Evolutionary conservation across 2,329 filamentous ascomycete species (phyloP), one percentile per base, ranked within the genome.

Genomic region (Sporothrix euskadiensis): DNA sequence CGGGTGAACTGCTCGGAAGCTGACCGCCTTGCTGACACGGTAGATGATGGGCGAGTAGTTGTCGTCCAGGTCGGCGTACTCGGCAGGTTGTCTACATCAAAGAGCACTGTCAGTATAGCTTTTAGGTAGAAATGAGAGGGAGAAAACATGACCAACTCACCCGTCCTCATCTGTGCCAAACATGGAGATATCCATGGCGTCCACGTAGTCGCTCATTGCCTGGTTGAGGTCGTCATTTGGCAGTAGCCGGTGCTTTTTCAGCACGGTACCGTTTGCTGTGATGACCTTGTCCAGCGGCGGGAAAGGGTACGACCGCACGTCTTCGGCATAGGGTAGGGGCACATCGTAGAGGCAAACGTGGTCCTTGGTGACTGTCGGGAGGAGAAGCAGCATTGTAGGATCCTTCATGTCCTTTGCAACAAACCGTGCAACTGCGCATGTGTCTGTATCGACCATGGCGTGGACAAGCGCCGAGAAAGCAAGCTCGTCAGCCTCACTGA

Each of bases 241-340:
- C 1, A 99, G 85, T 74, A 97, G 90, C 49, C 93, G 91, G 76
- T 99, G 94, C 77, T 95, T 90, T 12, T 88, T 92, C 68, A 98
- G 84, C 9, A 88, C 87, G 76, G 93, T 92, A 0, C 95, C 95
- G 12, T 90, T 94, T n/a, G 97, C 87, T 0, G 94, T 98, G 74
- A 97, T 84, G 39, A 98, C 91, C 75, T 89, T 92, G 80, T 97
- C 94, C 12, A 99, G 84, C 0, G 95, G 93, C 6, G 96, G 94
- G 77, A 99, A 99, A 73, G 90, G 91, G 80, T 98, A 98, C n/a
- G 87, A 87, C 49, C 96, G 89, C 66, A 98, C 86, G 79, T 99
- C 96, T 83, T 99, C 96, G 2, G 94, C 91, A 78, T 98, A 99
- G 0, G 96, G 96, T 6, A 98, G 85, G 49, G 96, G 94, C 0